Evolutionary conservation across 1,284 basidiomycete genomes (phyloP), one percentile per base, ranked within the genome.

Genomic region (Albatrellus sp.): DNA sequence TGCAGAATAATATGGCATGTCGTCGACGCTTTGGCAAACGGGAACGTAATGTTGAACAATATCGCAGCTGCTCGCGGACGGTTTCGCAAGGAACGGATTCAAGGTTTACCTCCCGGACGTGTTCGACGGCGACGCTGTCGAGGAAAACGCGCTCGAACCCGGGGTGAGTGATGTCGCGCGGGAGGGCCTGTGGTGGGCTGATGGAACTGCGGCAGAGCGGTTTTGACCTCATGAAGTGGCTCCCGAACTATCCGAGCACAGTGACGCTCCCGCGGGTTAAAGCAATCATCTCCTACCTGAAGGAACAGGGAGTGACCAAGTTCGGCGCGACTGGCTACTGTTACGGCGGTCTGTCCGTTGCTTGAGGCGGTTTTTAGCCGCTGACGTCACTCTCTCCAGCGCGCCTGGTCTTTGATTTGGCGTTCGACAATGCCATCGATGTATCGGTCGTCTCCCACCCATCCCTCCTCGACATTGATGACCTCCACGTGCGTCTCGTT

Each of bases 81-180:
- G 76, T 55, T 88, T 80, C 60, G 83, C 85, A 13, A 66, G 65
- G 24, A 80, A 83, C 51, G 85, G 84, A 10, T 81, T 74, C 68
- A 75, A 76, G 68, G 70, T 69, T 7, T 64, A 80, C 47, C 52
- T 70, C 11, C 70, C 73, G 0, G 78, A 83, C 59, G 69, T 76
- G 52, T 63, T 85, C 40, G 66, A 73, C 54, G 79, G 72, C 34
- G 82, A 85, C 55, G 59, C 75, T 12, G 54, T 77, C 38, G 61
- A 68, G 8, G 46, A 61, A 3, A 62, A 68, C 39, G 64, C 58
- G 6, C 20, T 73, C 36, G 50, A 53, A 44, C 61, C 58, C 30
- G 64, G 59, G 11, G 68, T 66, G 53, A 49, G 61, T 58, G 16
- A 48, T 52, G 10, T 14, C 9, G 30, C 12, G 8, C 36, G 34